These are phyloP conservation scores for Sphagnurus paluster DNA, from an alignment of 1,284 basidiomycete genomes.

Conservation along the genomic window DNA sequence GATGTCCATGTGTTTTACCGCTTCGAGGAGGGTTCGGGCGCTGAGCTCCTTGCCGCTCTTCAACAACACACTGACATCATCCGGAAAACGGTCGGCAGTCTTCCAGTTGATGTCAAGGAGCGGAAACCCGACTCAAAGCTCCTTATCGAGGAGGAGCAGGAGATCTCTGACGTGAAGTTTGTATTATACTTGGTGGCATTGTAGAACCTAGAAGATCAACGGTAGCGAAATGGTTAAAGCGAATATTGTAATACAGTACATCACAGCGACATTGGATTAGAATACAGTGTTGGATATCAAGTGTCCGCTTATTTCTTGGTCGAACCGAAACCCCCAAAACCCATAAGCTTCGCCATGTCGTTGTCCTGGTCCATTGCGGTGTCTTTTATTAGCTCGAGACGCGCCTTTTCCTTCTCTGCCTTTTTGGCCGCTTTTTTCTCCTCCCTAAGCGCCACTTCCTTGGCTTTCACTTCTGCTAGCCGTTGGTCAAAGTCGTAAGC, in stretches of 20 bases:
- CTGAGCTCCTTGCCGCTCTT: slow-evolving; percentile 74
- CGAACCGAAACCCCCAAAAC: slow-evolving; percentile 88
- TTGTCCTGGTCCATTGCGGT: slow-evolving; percentile 48
- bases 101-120: slow-evolving; percentile 63
- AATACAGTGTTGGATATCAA: slow-evolving; percentile 25
- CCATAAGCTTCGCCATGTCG: slow-evolving; percentile 87
- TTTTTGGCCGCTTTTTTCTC: slow-evolving; percentile 75
- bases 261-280: slow-evolving; percentile 23
- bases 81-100: slow-evolving; percentile 72
- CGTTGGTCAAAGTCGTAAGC: slow-evolving; percentile 93
- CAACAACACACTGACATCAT: slow-evolving; percentile 73
- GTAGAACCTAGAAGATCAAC: slow-evolving; percentile 22
- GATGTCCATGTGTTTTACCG: slow-evolving; percentile 90
- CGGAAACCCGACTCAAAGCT: slow-evolving; percentile 46
- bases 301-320: slow-evolving; percentile 60
- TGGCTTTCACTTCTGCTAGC: slow-evolving; percentile 78
- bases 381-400: slow-evolving; percentile 61
- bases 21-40: slow-evolving; percentile 72
- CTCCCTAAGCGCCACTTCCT: slow-evolving; percentile 61
- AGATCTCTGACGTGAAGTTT: slow-evolving; percentile 85
- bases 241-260: slow-evolving; percentile 32
- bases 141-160: slow-evolving; percentile 85
- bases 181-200: slow-evolving; percentile 60
- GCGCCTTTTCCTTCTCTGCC: slow-evolving; percentile 69
- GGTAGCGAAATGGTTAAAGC: slow-evolving; percentile 24